Conservation (phyloP, 2,329 filamentous ascomycete species). For the Tolypocladium paradoxum region DNA sequence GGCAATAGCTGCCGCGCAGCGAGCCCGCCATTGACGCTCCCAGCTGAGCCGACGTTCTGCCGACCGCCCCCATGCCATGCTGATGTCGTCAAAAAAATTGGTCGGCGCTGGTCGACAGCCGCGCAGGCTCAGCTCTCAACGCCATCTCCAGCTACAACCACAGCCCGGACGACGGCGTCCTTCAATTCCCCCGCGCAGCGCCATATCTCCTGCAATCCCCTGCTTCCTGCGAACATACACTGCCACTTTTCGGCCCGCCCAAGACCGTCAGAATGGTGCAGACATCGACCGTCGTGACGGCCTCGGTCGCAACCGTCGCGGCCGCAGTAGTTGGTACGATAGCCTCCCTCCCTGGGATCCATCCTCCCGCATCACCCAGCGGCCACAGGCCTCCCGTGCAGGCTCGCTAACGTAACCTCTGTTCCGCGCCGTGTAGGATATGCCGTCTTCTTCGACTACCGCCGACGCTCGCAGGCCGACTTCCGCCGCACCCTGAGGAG, state of each 20-base stretch:
- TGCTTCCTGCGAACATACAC: not conserved
- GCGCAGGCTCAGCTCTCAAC: not conserved
- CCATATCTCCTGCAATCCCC: constrained; percentile 1
- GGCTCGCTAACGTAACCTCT: not conserved
- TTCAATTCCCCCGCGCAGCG: not conserved
- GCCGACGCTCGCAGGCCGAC: constrained; percentile 51
- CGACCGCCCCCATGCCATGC: constrained; percentile 3
- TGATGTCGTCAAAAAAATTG: constrained; percentile 7
- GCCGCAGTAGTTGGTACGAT: constrained; percentile 47
- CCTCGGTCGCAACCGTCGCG: constrained; percentile 49
- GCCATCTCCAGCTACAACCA: not conserved
- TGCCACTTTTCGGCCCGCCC: constrained; percentile 6
- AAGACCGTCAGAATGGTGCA: constrained; percentile 29
- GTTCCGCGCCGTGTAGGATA: constrained; percentile 35
- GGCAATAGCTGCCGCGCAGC: not conserved
- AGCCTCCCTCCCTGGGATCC: not conserved
- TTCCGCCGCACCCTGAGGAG: constrained; percentile 61
- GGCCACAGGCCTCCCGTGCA: not conserved
- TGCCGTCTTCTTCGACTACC: constrained; percentile 58
- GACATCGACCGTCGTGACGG: constrained; percentile 45
- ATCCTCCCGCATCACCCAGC: not conserved
- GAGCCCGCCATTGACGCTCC: not conserved
- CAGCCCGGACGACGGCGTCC: not conserved
- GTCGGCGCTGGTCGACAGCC: constrained; percentile 3
- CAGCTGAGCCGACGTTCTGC: constrained; percentile 12